These are phyloP conservation scores for Mallotus japonicus DNA, from an alignment of 441 rosid species.

Conservation along the genomic window DNA sequence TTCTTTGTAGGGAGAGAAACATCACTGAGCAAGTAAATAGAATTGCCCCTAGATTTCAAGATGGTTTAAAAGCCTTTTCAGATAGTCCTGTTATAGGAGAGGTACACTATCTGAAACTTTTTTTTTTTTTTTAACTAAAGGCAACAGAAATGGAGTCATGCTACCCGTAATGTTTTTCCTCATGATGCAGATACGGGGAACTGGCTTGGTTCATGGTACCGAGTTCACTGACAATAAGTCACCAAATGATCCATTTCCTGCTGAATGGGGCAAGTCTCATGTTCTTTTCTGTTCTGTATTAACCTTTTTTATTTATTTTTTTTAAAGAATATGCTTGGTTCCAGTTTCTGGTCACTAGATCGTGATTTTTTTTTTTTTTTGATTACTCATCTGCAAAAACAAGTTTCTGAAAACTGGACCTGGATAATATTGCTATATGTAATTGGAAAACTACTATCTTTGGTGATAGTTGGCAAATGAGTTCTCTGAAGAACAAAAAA, in stretches of 20 bases:
- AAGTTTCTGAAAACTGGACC: no score
- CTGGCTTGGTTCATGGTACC: slow-evolving; percentile 86
- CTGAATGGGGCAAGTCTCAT: slow-evolving; percentile 83
- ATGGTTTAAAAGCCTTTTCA: slow-evolving; percentile 75
- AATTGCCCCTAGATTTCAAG: slow-evolving; percentile 74
- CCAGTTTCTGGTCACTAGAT: background rate
- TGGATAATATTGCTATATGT: background rate
- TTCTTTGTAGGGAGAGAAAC: slow-evolving; percentile 67
- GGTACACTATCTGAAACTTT: slow-evolving; percentile 40
- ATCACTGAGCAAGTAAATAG: slow-evolving; percentile 51
- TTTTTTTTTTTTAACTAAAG: background rate
- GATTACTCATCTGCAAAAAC: background rate
- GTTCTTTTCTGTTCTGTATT: background rate
- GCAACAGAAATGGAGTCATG: background rate
- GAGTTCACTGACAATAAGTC: slow-evolving; percentile 86
- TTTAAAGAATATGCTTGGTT: background rate
- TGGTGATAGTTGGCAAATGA: background rate
- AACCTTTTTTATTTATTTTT: no score
- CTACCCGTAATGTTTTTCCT: background rate
- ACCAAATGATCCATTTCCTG: slow-evolving; percentile 80
- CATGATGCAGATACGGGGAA: slow-evolving; percentile 74
- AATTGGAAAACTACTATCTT: background rate
- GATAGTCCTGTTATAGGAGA: slow-evolving; percentile 89
- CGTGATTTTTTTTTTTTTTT: background rate
- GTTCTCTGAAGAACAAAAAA: background rate